Base-by-base conservation (phyloP, 2,329 filamentous ascomycete species). In the Trichoderma sp. region DNA sequence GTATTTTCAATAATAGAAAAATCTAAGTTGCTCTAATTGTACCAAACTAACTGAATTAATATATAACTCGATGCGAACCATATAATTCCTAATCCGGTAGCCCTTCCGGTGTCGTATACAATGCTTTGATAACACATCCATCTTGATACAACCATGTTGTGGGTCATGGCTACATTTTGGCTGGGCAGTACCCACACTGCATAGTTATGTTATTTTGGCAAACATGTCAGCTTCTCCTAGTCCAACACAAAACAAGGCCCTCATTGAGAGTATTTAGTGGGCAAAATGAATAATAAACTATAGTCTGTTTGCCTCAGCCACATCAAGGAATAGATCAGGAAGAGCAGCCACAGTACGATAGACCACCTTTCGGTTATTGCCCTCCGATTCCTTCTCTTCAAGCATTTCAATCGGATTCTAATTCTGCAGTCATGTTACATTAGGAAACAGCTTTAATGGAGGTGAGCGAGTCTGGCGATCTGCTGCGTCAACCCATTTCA, bases 211-310 rank as follows among this genome's bases (percentile, higher is more conserved):
- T 21, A 21, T 53, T 0, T 1, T 53, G 9, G 45, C 8, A 53
- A 0, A 53, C 21, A 21, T n/a, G n/a, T 21, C 45, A 21, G 45
- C 45, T 21, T 21, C 9, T 0, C n/a, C 45, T 18, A 50, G 18
- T 21, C n/a, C n/a, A 11, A 12, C 0, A 6, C 9, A 53, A 3
- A 21, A 21, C 1, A 21, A 21, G 0, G 1, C 3, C 14, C 1
- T 41, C 1, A 41, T 7, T 18, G 14, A 2, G 14, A 41, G 14
- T 18, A 41, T 18, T 41, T 0, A 1, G 14, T 18, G 38, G 14
- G 14, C 38, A 9, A n/a, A 4, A 45, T 45, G 16, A 45, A n/a
- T n/a, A 9, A n/a, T 45, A 9, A 9, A 45, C 0, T n/a, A 0
- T 9, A n/a, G 7, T 4, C 3, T n/a, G 18, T 45, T n/a, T 1